These are phyloP conservation scores for Talaromyces funiculosus DNA, from an alignment of 2,329 filamentous ascomycete species.

Conservation along the genomic window DNA sequence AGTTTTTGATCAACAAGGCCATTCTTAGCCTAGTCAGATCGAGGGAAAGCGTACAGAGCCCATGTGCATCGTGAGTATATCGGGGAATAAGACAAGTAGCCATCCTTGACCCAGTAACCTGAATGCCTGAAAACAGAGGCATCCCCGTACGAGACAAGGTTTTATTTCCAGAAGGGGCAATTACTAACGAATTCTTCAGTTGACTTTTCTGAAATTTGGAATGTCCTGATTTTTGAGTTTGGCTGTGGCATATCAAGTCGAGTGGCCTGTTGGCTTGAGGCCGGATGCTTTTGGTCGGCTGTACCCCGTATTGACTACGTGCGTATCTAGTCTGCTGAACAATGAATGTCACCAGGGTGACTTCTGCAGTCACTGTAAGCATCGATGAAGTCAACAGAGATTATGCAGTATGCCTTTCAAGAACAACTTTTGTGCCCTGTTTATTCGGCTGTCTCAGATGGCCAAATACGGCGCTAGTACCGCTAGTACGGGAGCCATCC, in stretches of 20 bases:
- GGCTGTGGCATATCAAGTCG: not conserved
- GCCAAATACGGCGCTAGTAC: not conserved
- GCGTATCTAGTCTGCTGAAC: too few species aligned
- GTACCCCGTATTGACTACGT: too few species aligned
- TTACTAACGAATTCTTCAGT: not conserved
- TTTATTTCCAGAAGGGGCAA: not conserved
- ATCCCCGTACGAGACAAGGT: not conserved
- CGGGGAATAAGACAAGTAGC: not conserved
- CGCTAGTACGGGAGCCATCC: not conserved
- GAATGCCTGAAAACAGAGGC: constrained; percentile 5
- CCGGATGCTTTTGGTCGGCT: not conserved
- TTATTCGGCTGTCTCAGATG: not conserved
- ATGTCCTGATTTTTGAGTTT: not conserved
- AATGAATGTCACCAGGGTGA: not conserved
- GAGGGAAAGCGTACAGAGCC: not conserved
- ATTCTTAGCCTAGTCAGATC: not conserved
- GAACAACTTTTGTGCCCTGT: not conserved
- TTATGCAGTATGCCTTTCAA: not conserved
- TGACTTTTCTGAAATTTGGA: not conserved
- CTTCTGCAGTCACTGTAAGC: not conserved
- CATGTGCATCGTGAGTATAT: not conserved
- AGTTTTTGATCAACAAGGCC: not conserved
- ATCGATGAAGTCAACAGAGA: not conserved
- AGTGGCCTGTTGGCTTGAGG: not conserved
- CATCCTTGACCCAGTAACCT: not conserved